Evolutionary conservation across 306 rosid genomes (phyloP), one percentile per base, ranked within the genome.

Genomic region (Hippophae tibetana): DNA sequence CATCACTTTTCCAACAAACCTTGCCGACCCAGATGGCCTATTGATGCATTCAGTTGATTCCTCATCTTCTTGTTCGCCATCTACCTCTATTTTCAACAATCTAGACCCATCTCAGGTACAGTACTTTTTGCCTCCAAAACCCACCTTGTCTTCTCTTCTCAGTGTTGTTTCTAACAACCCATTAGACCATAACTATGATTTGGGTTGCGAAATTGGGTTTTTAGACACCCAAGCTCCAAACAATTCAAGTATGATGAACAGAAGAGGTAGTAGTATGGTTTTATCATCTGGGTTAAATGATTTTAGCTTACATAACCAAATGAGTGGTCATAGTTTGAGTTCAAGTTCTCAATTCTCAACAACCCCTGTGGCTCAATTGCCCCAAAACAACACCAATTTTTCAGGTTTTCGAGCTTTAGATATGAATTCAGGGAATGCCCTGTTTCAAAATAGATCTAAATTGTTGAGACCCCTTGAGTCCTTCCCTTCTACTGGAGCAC

Each of bases 51-150:
- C 66, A 18, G 62, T 83, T 9, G 83, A 72, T 76, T 85, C 92
- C 3, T 85, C 92, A 1, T 79, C 90, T 49, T 71, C 83, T 1
- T 81, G 83, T 43, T 74, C 80, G 23, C 80, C 97, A 7, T 81
- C 98, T 57, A 63, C 86, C 9, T 60, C 88, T 54, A 66, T 70
- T 14, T 49, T 49, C 53, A 49, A 49, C 75, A 63, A 75, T 56
- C 82, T 86, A 25, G 81, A 84, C 80, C 86, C 76, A 0, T 56
- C 90, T 14, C 90, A 84, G 68, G 55, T 84, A 0, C 86, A 79
- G 6, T 81, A 65, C 74, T 82, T 81, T 13, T 71, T 87, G 61
- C 84, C 84, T 47, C 85, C 75, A 0, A 81, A 79, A 67, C 67
- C 89, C 10, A 60, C 75, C 63, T 74, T 73, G 62, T 72, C 82